These are phyloP conservation scores for Hemileccinum impolitum DNA, from an alignment of 768 basidiomycete species.

Conservation along the genomic window DNA sequence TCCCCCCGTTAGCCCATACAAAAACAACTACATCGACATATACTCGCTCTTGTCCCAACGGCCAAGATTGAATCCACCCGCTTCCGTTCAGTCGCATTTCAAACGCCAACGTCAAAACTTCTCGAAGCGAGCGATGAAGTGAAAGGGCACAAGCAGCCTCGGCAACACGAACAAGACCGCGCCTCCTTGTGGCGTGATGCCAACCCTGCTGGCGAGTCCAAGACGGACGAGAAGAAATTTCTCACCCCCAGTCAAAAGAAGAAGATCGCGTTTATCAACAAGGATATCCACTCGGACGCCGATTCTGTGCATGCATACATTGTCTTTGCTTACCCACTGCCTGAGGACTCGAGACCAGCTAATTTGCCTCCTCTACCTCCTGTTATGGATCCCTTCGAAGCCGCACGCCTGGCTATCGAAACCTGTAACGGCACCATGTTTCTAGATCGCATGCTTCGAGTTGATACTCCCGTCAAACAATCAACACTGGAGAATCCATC, in stretches of 20 bases:
- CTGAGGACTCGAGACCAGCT: conserved; percentile 35
- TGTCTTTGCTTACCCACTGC: conserved; percentile 75
- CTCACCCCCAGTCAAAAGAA: conserved; percentile 86
- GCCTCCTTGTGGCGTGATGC: conserved; percentile 54
- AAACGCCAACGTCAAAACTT: conserved; percentile 68
- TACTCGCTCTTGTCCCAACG: conserved; percentile 64
- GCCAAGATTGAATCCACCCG: conserved; percentile 90
- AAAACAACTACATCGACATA: conserved; percentile 74
- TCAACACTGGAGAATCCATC: conserved; percentile 20
- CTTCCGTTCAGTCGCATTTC: conserved; percentile 92
- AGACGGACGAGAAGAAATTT: conserved; percentile 57
- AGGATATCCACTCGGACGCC: conserved; percentile 79
- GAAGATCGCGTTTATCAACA: conserved; percentile 90
- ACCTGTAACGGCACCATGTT: conserved; percentile 69
- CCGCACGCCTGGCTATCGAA: conserved; percentile 55
- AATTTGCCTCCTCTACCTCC: conserved; percentile 51
- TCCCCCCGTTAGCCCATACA: conserved; percentile 53
- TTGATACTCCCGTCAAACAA: conserved; percentile 57
- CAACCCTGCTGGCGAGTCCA: conserved; percentile 42
- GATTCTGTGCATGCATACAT: conserved; percentile 84
- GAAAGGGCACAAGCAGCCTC: conserved; percentile 30
- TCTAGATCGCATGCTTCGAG: conserved; percentile 73
- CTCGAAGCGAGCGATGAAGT: conserved; percentile 37
- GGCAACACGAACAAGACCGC: conserved; percentile 56
- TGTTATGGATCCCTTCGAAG: conserved; percentile 66